A percentile compares a stretch with the other conserved stretches of the same genome.
phyloP scores from a whole-genome alignment of 768 basidiomycete genomes.

The Macrolepiota albuminosa region DNA sequence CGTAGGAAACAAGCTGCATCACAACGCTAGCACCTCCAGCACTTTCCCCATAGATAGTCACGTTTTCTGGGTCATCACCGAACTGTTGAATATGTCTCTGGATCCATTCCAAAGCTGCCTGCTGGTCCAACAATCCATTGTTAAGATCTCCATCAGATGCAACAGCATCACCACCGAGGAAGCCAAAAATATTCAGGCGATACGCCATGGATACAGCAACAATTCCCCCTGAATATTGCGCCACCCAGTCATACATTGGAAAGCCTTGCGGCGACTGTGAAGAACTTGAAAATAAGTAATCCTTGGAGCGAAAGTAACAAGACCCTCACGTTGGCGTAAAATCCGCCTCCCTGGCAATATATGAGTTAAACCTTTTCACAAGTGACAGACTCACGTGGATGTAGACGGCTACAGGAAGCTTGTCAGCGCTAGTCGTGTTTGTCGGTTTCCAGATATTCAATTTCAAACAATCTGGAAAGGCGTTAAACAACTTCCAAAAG shows the following conservation, averaged over 20 bases:
- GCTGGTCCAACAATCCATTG: constrained; percentile 36
- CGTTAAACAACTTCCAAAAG: background rate
- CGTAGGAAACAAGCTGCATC: constrained; percentile 41
- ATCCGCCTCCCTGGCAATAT: background rate
- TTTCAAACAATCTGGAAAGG: constrained; percentile 31
- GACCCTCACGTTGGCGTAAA: background rate
- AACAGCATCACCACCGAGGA: constrained; percentile 23
- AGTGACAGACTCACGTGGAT: constrained; percentile 29
- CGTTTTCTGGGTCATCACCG: constrained; percentile 27
- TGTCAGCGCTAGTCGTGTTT: constrained; percentile 25
- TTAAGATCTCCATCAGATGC: constrained; percentile 35
- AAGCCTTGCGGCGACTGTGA: constrained; percentile 40
- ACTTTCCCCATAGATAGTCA: constrained; percentile 33
- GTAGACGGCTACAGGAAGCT: constrained; percentile 38
- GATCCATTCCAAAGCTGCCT: constrained; percentile 36
- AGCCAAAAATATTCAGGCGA: constrained; percentile 26
- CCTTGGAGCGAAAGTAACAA: background rate
- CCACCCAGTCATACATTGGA: constrained; percentile 44
- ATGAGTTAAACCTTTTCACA: background rate
- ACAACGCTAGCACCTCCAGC: constrained; percentile 41
- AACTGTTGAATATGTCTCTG: constrained; percentile 31
- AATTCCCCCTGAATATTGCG: constrained; percentile 29
- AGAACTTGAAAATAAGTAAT: background rate
- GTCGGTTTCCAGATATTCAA: constrained; percentile 40
- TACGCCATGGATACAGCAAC: constrained; percentile 30